These are phyloP conservation scores for Rhodamnia rubescens DNA, from an alignment of 345 rosid genomes.

Conservation along the genomic window DNA sequence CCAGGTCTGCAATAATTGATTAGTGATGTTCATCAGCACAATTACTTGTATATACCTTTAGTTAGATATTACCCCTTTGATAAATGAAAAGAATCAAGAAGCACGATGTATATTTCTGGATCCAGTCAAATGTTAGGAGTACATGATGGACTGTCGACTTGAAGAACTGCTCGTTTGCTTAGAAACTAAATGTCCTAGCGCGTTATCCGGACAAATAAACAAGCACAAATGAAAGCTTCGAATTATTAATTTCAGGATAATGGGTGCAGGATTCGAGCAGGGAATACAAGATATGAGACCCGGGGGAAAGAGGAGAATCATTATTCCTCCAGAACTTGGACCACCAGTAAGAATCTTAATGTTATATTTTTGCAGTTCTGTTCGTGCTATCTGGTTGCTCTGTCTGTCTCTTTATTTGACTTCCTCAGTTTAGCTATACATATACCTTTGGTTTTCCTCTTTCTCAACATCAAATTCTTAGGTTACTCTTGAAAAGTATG, in stretches of 20 bases:
- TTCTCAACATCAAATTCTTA: not conserved
- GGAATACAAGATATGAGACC: slow-evolving; percentile 90
- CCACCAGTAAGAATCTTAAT: slow-evolving; percentile 56
- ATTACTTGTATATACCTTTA: not conserved
- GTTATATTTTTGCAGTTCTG: not conserved
- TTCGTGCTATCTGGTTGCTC: not conserved
- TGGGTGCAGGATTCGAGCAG: slow-evolving; percentile 72
- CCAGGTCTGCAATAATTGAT: slow-evolving; percentile 41
- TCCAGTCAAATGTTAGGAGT: not conserved
- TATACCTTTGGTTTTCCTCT: not conserved
- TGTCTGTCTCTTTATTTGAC: not conserved
- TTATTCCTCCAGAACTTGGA: slow-evolving; percentile 96
- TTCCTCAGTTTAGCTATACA: not conserved
- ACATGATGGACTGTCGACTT: not conserved
- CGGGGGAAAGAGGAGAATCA: slow-evolving; percentile 84
- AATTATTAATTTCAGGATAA: not conserved
- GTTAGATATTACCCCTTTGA: not conserved
- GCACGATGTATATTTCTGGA: not conserved
- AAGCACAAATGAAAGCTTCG: not conserved
- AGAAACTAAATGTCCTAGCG: not conserved
- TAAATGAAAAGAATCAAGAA: not conserved
- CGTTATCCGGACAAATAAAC: not conserved
- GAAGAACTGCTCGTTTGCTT: not conserved
- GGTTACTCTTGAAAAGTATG: not conserved
- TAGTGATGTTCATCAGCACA: not conserved